Evolutionary conservation across 257 asterid species (phyloP).

Genomic region (Sherardia arvensis): DNA sequence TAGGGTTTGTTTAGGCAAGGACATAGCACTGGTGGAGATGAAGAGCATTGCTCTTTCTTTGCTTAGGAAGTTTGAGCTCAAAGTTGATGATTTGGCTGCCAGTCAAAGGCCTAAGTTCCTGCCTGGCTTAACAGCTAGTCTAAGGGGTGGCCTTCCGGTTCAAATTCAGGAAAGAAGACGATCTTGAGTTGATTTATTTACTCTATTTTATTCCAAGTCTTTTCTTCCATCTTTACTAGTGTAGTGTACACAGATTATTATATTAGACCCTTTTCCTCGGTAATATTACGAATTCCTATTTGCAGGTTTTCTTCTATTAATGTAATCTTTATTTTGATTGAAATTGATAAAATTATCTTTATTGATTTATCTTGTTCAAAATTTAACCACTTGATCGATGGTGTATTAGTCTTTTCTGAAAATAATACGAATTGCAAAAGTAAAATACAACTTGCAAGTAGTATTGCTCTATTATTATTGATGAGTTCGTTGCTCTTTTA

Average conservation of each 20-base stretch:
- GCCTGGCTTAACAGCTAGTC: constrained; percentile 46
- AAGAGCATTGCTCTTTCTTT: constrained; percentile 33
- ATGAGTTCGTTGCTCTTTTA: too few relatives aligned
- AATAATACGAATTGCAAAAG: too few relatives aligned
- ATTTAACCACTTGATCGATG: too few relatives aligned
- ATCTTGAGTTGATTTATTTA: neutral
- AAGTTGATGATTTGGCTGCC: constrained; percentile 2
- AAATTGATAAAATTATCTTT: too few relatives aligned
- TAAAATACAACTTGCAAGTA: too few relatives aligned
- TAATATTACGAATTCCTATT: too few relatives aligned
- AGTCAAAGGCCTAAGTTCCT: constrained; percentile 23
- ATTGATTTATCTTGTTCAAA: too few relatives aligned
- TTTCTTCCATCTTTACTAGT: neutral
- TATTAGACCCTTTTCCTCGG: neutral
- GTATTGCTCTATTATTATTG: too few relatives aligned
- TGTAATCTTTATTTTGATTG: too few relatives aligned
- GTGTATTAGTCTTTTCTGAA: too few relatives aligned
- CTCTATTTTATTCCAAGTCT: neutral
- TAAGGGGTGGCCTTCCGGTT: constrained; percentile 42
- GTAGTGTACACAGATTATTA: neutral
- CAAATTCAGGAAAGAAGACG: constrained; percentile 23
- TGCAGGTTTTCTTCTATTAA: too few relatives aligned
- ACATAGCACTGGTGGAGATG: constrained; percentile 37
- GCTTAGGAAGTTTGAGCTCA: constrained; percentile 33
- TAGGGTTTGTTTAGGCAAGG: constrained; percentile 55